Evolutionary conservation across 148 eudicot genomes (phyloP).

Genomic region (Heliosperma pusillum): DNA sequence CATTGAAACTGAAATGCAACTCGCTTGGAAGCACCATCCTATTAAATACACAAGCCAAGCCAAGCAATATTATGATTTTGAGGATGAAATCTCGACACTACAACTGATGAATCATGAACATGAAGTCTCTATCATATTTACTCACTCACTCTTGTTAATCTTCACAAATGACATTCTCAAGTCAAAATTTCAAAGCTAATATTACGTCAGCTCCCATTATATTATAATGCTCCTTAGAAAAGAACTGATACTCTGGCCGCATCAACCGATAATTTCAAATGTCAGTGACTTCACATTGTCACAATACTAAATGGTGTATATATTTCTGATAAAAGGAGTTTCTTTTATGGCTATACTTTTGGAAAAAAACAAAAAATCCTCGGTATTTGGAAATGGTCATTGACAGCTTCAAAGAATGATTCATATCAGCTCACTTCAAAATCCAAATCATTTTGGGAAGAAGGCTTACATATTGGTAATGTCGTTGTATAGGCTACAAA

Average conservation of each 20-base stretch:
- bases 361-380: too few species aligned
- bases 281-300: background rate
- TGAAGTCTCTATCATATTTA: background rate
- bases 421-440: background rate
- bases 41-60: conserved; percentile 22
- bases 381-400: background rate
- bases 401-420: background rate
- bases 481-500: background rate
- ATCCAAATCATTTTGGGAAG: too few species aligned
- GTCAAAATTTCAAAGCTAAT: background rate
- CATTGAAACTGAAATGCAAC: conserved; percentile 82
- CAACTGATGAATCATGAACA: background rate
- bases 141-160: background rate
- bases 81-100: background rate
- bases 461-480: background rate
- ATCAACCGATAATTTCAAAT: background rate
- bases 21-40: conserved; percentile 81
- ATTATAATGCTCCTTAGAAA: background rate
- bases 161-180: background rate
- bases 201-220: background rate
- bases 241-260: background rate
- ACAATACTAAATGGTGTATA: background rate
- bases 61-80: background rate
- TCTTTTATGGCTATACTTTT: too few species aligned
- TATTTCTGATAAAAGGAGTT: background rate